Conservation (phyloP, 768 basidiomycete species). For the Mycena haematopus region DNA sequence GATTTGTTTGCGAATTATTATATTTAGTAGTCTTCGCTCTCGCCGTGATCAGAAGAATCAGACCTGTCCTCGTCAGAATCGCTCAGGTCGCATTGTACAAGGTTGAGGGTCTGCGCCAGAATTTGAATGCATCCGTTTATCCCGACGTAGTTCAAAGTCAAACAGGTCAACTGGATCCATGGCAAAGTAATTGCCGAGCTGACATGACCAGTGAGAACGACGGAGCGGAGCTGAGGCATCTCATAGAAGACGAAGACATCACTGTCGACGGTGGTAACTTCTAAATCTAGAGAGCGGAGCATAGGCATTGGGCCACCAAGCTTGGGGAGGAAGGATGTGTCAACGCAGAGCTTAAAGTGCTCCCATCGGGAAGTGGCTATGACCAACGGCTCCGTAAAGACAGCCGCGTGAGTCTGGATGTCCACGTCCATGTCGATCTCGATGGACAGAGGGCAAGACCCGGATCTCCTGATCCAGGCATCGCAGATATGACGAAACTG, state of each 20-base stretch:
- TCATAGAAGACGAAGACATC: neutral
- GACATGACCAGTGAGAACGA: neutral
- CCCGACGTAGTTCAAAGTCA: neutral
- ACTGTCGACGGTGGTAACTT: rapidly evolving
- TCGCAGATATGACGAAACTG: neutral
- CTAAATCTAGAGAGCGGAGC: neutral
- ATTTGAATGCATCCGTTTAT: neutral
- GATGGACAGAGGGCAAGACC: neutral
- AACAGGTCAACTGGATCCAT: neutral
- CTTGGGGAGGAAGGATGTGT: no score
- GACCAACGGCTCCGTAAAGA: neutral
- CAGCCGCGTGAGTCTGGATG: no score
- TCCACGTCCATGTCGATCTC: no score
- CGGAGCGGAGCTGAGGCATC: neutral
- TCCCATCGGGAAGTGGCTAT: neutral
- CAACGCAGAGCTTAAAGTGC: neutral
- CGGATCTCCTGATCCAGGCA: neutral
- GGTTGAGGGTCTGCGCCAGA: neutral
- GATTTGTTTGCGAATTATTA: no score
- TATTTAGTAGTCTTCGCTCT: no score
- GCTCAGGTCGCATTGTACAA: neutral
- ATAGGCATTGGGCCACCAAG: neutral
- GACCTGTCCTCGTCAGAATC: no score
- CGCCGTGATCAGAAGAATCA: no score
- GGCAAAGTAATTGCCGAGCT: neutral